Evolutionary conservation across 2,329 filamentous ascomycete genomes (phyloP).

Genomic region (Trichoderma afroharzianum): DNA sequence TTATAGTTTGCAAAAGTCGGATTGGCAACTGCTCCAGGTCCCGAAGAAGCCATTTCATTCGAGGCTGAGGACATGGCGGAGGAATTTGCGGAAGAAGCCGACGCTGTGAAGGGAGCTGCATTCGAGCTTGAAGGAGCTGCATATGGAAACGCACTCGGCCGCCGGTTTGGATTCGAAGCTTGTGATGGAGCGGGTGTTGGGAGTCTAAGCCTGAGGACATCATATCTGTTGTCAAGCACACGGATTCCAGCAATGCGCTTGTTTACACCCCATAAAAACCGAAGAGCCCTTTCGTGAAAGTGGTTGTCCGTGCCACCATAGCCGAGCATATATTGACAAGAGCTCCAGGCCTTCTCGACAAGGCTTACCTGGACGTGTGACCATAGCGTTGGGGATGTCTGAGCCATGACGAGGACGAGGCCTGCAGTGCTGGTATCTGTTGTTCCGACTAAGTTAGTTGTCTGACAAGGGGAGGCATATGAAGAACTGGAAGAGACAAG

Average conservation of each 20-base stretch:
- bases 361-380: not conserved
- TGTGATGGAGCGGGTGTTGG: not conserved
- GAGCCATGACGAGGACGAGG: constrained; percentile 22
- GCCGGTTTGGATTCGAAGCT: not conserved
- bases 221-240: not conserved
- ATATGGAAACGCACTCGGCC: not conserved
- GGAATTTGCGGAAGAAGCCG: not conserved
- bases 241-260: not conserved
- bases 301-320: not conserved
- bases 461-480: not conserved
- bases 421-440: constrained; percentile 21
- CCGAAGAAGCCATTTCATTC: not conserved
- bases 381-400: constrained; percentile 4
- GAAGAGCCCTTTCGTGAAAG: constrained; percentile 4
- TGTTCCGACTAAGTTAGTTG: not conserved
- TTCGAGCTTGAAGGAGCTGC: not conserved
- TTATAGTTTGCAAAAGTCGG: not conserved
- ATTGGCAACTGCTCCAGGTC: not conserved
- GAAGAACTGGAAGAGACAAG: not conserved
- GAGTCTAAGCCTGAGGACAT: not conserved
- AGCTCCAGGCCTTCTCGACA: constrained; percentile 4
- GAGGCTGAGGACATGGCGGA: not conserved
- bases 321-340: constrained; percentile 3
- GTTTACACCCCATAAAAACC: constrained; percentile 9
- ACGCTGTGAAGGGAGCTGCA: not conserved